Base-by-base conservation (phyloP, 2,329 filamentous ascomycete genomes). In the Verticillium klebahnii region DNA sequence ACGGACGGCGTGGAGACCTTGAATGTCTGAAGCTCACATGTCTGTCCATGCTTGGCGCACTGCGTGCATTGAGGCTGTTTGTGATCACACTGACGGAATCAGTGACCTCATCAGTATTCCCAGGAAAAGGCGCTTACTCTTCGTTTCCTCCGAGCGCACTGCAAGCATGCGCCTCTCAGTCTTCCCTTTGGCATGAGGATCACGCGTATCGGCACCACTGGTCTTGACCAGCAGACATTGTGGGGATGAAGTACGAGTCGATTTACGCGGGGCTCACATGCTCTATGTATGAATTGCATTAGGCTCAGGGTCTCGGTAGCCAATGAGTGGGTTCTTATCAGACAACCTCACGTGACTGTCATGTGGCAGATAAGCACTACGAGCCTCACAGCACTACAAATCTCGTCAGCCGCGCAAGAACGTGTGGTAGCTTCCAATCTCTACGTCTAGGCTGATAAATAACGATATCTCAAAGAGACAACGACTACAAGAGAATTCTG, bases 11-110 rank as follows among this genome's bases (percentile, higher is more conserved):
- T 65, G 25, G 62, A 62, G 17, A 60, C 36, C 60, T 64, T 65
- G 62, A 65, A 65, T 11, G 60, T 65, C 50, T 62, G 62, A 6
- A 61, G 62, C 57, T 64, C 60, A 34, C 64, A 65, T 15, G 32
- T 40, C 32, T 64, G 59, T 17, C 57, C 57, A 34, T 62, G 58
- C 61, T 62, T 64, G 45, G 59, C n/a, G 57, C 64, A 65, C 36
- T 64, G 64, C 12, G 62, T 55, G 32, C 64, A 65, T 14, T 40
- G 62, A 4, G 64, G 62, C 36, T 61, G 59, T 40, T 65, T 65
- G 39, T 62, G 64, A 57, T 65, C 64, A 59, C 64, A 65, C 64
- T 65, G 57, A 31, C 23, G 14, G 25, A 5, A 50, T 60, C 34
- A 61, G 57, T 29, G 14, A n/a, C 19, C 8, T 15, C 32, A 29